Conservation (phyloP, 2,329 filamentous ascomycete genomes). For the Aureobasidium sp. region DNA sequence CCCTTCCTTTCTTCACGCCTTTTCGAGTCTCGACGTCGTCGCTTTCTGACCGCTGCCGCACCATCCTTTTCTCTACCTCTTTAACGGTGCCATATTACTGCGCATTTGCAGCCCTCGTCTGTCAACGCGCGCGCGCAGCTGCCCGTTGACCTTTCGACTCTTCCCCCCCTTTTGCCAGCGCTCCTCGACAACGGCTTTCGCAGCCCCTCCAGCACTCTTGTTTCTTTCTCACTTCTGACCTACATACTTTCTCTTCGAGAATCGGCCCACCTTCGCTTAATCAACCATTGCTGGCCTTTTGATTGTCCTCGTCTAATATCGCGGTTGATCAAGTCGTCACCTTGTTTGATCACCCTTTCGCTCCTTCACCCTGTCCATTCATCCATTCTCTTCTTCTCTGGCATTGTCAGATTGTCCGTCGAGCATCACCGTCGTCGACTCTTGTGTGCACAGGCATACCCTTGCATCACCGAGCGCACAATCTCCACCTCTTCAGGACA, state of each 20-base stretch:
- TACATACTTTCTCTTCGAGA: constrained; percentile 10
- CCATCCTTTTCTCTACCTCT: constrained; percentile 1
- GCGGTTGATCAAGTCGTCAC: constrained; percentile 9
- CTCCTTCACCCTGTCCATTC: neutral
- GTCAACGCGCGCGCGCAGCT: neutral
- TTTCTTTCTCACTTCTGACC: constrained; percentile 4
- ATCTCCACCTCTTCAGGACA: constrained; percentile 10
- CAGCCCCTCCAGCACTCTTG: constrained; percentile 5
- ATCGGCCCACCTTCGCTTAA: constrained; percentile 6
- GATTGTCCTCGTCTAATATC: constrained; percentile 10
- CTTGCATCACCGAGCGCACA: neutral
- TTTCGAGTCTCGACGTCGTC: constrained; percentile 10
- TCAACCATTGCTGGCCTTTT: constrained; percentile 1
- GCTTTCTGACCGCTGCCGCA: constrained; percentile 10
- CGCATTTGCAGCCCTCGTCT: neutral
- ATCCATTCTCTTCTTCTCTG: constrained; percentile 1
- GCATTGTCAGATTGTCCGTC: neutral
- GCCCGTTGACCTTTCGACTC: constrained; percentile 2
- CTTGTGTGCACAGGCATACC: neutral
- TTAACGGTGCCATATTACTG: neutral
- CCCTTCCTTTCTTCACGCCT: neutral
- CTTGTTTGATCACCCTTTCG: constrained; percentile 13
- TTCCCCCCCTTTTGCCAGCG: neutral
- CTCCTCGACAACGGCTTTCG: constrained; percentile 1
- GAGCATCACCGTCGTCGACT: neutral